Evolutionary conservation across 2,329 filamentous ascomycete species (phyloP).

Genomic region (Aspergillus glaucus): DNA sequence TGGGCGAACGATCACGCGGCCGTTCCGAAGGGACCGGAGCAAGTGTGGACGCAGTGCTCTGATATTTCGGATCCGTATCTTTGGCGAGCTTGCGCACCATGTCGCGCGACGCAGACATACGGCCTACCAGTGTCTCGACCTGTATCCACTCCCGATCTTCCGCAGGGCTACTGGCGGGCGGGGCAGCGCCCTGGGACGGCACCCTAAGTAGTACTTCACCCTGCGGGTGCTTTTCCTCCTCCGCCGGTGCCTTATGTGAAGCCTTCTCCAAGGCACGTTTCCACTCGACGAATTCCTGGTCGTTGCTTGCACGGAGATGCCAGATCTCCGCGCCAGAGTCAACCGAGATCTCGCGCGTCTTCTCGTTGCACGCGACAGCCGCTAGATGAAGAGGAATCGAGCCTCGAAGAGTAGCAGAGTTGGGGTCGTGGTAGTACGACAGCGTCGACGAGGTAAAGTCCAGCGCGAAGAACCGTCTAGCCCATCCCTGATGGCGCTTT

Average conservation of each 20-base stretch:
- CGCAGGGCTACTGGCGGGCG: slow-evolving; percentile 31
- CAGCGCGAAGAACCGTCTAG: slow-evolving; percentile 87
- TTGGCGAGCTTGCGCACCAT: slow-evolving; percentile 79
- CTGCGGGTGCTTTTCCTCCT: slow-evolving; percentile 25
- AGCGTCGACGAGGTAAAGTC: slow-evolving; percentile 91
- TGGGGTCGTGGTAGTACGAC: slow-evolving; percentile 92
- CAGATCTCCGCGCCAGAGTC: slow-evolving; percentile 96
- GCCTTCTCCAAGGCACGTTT: slow-evolving; percentile 77
- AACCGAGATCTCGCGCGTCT: slow-evolving; percentile 85
- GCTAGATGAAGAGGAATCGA: slow-evolving; percentile 89
- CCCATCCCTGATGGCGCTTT: slow-evolving; percentile 90
- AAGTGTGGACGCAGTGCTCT: slow-evolving; percentile 10
- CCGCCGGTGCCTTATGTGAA: slow-evolving; percentile 53
- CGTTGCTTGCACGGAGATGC: slow-evolving; percentile 80
- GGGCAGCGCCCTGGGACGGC: slow-evolving; percentile 19
- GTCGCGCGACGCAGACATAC: slow-evolving; percentile 81
- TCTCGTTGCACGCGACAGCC: slow-evolving; percentile 82
- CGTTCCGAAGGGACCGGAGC: slow-evolving; percentile 12
- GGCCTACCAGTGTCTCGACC: slow-evolving; percentile 77
- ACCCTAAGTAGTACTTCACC: slow-evolving; percentile 24
- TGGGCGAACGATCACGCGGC: slow-evolving; percentile 28
- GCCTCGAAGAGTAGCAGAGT: slow-evolving; percentile 84
- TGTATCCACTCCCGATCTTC: slow-evolving; percentile 83
- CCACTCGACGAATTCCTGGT: slow-evolving; percentile 84
- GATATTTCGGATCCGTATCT: slow-evolving; percentile 66